Conservation (phyloP, 768 basidiomycete species). For the Trametes sanguinea region DNA sequence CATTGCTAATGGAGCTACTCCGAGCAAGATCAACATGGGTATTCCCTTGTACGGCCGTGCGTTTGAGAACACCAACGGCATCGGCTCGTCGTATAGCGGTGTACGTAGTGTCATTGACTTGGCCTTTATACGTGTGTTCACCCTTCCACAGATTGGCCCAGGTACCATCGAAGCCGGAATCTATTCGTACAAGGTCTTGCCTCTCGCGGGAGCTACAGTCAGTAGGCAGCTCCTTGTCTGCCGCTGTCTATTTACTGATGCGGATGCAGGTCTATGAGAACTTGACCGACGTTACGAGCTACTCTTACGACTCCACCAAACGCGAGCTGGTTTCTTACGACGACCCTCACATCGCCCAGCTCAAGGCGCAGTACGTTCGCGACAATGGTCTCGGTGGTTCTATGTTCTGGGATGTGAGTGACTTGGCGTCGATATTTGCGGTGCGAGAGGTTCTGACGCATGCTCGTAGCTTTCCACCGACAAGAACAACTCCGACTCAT, state of each 20-base stretch:
- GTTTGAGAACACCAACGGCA: constrained; percentile 68
- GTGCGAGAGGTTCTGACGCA: background rate
- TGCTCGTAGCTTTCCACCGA: constrained; percentile 52
- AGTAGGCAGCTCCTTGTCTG: background rate
- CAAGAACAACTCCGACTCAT: constrained; percentile 57
- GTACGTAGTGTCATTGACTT: constrained; percentile 38
- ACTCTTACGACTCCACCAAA: constrained; percentile 71
- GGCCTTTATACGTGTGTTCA: background rate
- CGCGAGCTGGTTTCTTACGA: constrained; percentile 78
- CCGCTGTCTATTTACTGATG: background rate
- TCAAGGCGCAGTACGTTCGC: constrained; percentile 70
- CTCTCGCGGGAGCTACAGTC: constrained; percentile 42
- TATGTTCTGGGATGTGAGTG: constrained; percentile 69
- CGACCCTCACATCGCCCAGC: constrained; percentile 61
- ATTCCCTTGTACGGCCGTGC: constrained; percentile 82
- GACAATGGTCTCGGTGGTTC: constrained; percentile 62
- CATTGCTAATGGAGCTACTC: constrained; percentile 57
- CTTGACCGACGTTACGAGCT: constrained; percentile 67
- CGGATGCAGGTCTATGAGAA: constrained; percentile 58
- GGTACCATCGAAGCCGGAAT: constrained; percentile 70
- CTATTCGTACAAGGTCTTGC: constrained; percentile 77
- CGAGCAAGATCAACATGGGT: constrained; percentile 69
- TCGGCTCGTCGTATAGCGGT: constrained; percentile 69
- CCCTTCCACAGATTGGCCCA: constrained; percentile 56
- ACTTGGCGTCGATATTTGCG: too few relatives aligned